Conservation (phyloP, 2,329 filamentous ascomycete genomes). For the Epichloe sp. region DNA sequence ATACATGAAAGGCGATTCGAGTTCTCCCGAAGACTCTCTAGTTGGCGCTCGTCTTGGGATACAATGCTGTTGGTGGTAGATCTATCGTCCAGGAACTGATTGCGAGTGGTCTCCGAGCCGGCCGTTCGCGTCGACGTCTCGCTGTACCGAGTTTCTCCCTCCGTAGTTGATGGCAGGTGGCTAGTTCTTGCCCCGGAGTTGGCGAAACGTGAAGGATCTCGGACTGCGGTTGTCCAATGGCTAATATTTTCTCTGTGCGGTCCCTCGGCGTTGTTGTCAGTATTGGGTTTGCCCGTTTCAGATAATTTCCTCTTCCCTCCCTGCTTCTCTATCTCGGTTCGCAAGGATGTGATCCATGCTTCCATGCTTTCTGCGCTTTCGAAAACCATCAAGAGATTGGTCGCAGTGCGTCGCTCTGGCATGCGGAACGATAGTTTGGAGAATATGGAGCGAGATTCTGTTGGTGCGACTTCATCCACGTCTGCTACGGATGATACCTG, state of each 20-base stretch:
- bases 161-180: not conserved
- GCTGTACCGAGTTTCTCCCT: constrained; percentile 3
- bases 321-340: constrained; percentile 55
- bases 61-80: constrained; percentile 44
- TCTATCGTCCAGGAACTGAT: constrained; percentile 37
- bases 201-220: constrained; percentile 31
- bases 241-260: constrained; percentile 26
- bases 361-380: constrained; percentile 64
- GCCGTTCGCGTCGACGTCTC: constrained; percentile 7
- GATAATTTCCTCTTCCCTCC: constrained; percentile 53
- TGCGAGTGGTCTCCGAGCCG: constrained; percentile 18
- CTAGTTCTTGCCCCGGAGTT: constrained; percentile 6
- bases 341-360: constrained; percentile 55
- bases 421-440: constrained; percentile 48
- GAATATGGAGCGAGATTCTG: constrained; percentile 48
- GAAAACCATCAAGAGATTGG: constrained; percentile 60
- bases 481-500: constrained; percentile 58
- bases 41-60: constrained; percentile 44
- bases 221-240: constrained; percentile 33
- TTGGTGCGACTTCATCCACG: constrained; percentile 35
- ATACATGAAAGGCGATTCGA: constrained; percentile 44
- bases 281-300: constrained; percentile 42
- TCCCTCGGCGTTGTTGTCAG: constrained; percentile 23
- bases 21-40: constrained; percentile 44
- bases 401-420: constrained; percentile 40